Evolutionary conservation across 768 basidiomycete genomes (phyloP), one percentile per base, ranked within the genome.

Genomic region (Tephrocybe sp.): DNA sequence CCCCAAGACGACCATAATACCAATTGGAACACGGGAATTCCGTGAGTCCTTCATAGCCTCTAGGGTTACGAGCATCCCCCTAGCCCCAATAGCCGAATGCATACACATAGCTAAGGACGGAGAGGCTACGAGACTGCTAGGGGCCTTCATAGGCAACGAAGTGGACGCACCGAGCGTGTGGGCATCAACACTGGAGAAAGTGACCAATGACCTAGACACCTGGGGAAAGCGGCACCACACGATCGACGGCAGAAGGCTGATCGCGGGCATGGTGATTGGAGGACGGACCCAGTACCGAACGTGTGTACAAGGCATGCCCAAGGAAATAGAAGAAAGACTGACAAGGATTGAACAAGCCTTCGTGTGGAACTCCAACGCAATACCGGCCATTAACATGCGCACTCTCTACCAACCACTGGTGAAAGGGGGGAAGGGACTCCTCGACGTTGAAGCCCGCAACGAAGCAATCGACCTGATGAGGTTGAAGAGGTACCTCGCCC

Each of bases 1-100:
- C 0, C 36, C 52, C 0, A 79, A 79, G 53, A 77, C 74, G 0
- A 62, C 66, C 22, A 49, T 72, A 1, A 58, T 75, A 1, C 73
- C 71, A 0, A 57, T 73, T 0, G 72, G 74, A 3, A 21, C 50
- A 4, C 24, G 22, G 2, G 45, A 50, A 13, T 64, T 56, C 54
- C 42, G 68, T 19, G 21, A 49, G 18, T 3, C 9, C 3, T 45
- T 62, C 1, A 22, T 45, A 1, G 54, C 25, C 1, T 34, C 39
- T 9, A 16, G 54, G 60, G 23, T 47, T 47, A 22, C 23, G 23
- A 36, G n/a, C 7, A 11, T n/a, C 34, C 34, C 1, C 19, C 16
- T 1, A 30, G 65, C 13, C 60, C 58, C 2, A 41, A 21, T 0
- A n/a, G n/a, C n/a, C n/a, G n/a, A n/a, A n/a, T 8, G 50, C 2